Conservation (phyloP, 495 filamentous ascomycete species). For the Penicillium fimorum region DNA sequence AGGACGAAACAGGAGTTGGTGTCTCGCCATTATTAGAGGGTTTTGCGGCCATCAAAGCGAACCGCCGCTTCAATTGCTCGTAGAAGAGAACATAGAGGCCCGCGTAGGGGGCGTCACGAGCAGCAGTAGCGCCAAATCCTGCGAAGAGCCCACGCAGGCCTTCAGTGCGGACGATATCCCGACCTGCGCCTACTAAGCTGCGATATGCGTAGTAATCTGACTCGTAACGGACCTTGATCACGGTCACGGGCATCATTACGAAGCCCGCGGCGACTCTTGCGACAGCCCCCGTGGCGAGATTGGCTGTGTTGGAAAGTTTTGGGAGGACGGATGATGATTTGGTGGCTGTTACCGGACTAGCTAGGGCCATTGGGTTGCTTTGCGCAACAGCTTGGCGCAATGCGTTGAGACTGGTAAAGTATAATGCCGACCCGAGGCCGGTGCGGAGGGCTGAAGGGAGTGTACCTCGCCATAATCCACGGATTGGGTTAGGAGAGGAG, state of each 20-base stretch:
- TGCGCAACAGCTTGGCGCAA: conserved; percentile 69
- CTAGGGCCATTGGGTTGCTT: conserved; percentile 24
- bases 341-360: conserved; percentile 19
- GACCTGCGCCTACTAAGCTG: conserved; percentile 68
- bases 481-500: conserved; percentile 58
- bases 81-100: conserved; percentile 94
- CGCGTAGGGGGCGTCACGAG: conserved; percentile 92
- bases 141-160: conserved; percentile 85
- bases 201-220: conserved; percentile 78
- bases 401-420: conserved; percentile 86
- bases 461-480: conserved; percentile 91
- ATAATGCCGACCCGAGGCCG: conserved; percentile 87
- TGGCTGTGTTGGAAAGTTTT: conserved; percentile 79
- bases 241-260: conserved; percentile 92
- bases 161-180: conserved; percentile 70
- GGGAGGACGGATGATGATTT: conserved; percentile 72
- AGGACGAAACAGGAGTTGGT: conserved; percentile 44
- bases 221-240: conserved; percentile 96
- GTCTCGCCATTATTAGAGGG: conserved; percentile 15
- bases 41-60: conserved; percentile 42
- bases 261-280: conserved; percentile 84
- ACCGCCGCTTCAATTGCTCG: conserved; percentile 74
- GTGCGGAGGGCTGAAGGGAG: conserved; percentile 89
- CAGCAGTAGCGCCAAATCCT: conserved; percentile 89
- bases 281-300: conserved; percentile 78